Evolutionary conservation across 2,329 filamentous ascomycete species (phyloP).

Genomic region (Penicillium italicum): DNA sequence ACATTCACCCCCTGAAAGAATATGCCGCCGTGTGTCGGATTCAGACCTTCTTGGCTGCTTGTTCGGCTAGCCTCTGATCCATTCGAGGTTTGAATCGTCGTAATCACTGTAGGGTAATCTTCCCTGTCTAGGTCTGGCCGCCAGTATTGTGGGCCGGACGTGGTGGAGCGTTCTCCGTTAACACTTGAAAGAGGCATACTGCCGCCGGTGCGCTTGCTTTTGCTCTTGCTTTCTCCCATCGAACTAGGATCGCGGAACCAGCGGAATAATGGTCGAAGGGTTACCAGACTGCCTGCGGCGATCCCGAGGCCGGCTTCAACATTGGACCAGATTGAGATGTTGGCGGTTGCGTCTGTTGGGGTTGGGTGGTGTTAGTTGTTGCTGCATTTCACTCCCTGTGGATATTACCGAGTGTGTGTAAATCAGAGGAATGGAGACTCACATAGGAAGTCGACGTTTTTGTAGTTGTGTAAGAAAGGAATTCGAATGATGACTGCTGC

Average conservation of each 20-base stretch:
- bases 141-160: constrained; percentile 29
- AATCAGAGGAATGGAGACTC: constrained; percentile 11
- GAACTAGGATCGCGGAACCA: constrained; percentile 34
- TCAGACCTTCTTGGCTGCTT: constrained; percentile 35
- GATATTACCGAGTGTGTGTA: background rate
- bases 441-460: constrained; percentile 35
- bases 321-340: constrained; percentile 43
- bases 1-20: constrained; percentile 31
- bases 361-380: constrained; percentile 10
- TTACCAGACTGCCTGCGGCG: constrained; percentile 48
- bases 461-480: constrained; percentile 35
- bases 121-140: constrained; percentile 29
- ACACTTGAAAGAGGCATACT: constrained; percentile 34
- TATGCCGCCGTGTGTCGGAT: constrained; percentile 24
- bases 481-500: constrained; percentile 38
- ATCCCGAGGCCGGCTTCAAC: constrained; percentile 42
- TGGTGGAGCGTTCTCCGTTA: constrained; percentile 19
- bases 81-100: constrained; percentile 29
- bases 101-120: constrained; percentile 25
- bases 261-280: constrained; percentile 48
- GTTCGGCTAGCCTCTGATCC: constrained; percentile 20
- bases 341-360: constrained; percentile 30
- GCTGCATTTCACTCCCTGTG: background rate
- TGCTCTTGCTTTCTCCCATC: constrained; percentile 14
- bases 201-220: constrained; percentile 24